A percentile compares a stretch with the other conserved stretches of the same genome.
phyloP scores from a whole-genome alignment of 306 rosid genomes.

The Nissolia schottii region DNA sequence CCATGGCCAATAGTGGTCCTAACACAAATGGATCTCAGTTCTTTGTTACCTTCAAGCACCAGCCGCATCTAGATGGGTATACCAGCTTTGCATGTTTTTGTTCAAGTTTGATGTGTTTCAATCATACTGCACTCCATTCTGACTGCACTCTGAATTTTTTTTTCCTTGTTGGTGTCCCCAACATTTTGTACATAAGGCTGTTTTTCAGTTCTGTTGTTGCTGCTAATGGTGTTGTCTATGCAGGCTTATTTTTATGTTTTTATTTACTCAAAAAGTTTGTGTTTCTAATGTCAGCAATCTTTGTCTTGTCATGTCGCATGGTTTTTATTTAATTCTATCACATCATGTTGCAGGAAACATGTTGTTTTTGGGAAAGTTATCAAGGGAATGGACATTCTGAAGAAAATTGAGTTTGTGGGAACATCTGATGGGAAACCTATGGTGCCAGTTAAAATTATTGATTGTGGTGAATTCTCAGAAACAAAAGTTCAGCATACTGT shows the following conservation, averaged over 20 bases:
- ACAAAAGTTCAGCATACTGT: constrained; percentile 33
- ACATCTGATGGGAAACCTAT: constrained; percentile 78
- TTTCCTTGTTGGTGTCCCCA: not conserved
- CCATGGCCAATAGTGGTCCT: constrained; percentile 96
- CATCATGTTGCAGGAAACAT: constrained; percentile 67
- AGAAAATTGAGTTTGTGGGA: constrained; percentile 78
- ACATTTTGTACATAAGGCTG: not conserved
- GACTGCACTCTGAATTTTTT: not conserved
- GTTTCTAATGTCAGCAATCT: not conserved
- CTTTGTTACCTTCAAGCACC: constrained; percentile 81
- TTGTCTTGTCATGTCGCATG: not conserved
- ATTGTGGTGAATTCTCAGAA: constrained; percentile 74
- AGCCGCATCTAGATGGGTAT: constrained; percentile 95
- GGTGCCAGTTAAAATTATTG: constrained; percentile 66
- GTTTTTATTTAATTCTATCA: not conserved
- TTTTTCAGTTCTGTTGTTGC: not conserved
- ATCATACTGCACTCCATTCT: not conserved
- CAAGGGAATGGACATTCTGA: constrained; percentile 64
- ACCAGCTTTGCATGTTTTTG: constrained; percentile 7
- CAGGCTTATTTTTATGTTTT: not conserved
- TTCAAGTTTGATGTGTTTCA: not conserved
- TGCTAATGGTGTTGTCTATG: not conserved
- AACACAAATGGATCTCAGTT: constrained; percentile 98
- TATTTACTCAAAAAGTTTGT: not conserved
- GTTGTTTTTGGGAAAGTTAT: constrained; percentile 92